These are phyloP conservation scores for Clitocybe nebularis DNA, from an alignment of 1,284 basidiomycete species.

Conservation along the genomic window DNA sequence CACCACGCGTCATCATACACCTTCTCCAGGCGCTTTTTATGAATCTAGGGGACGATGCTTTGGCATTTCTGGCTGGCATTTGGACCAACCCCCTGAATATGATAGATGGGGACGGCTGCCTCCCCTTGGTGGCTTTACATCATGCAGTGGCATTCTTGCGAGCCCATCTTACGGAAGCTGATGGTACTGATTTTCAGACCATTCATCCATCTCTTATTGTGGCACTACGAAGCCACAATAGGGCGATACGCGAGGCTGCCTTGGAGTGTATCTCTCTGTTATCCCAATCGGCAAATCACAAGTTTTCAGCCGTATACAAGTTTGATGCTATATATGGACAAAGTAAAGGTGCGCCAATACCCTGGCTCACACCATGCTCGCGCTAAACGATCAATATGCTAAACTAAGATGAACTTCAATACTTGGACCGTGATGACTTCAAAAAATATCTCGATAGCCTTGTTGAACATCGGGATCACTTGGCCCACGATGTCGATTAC, in stretches of 20 bases:
- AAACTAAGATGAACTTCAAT: slow-evolving; percentile 63
- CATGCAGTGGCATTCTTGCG: slow-evolving; percentile 79
- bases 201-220: slow-evolving; percentile 77
- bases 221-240: slow-evolving; percentile 52
- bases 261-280: slow-evolving; percentile 59
- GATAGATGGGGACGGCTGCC: slow-evolving; percentile 21
- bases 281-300: slow-evolving; percentile 38
- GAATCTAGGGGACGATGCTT: slow-evolving; percentile 63
- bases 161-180: slow-evolving; percentile 51
- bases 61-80: slow-evolving; percentile 79
- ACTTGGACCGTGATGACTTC: slow-evolving; percentile 73
- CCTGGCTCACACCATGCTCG: slow-evolving; percentile 11
- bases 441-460: slow-evolving; percentile 63
- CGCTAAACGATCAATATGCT: slow-evolving; percentile 1
- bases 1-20: slow-evolving; percentile 46
- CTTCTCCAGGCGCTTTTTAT: slow-evolving; percentile 68
- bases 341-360: slow-evolving; percentile 42
- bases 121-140: slow-evolving; percentile 45
- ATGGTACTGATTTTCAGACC: slow-evolving; percentile 80
- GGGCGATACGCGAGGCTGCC: slow-evolving; percentile 60
- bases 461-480: slow-evolving; percentile 52
- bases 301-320: slow-evolving; percentile 66
- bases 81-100: slow-evolving; percentile 39
- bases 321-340: slow-evolving; percentile 82
- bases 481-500: slow-evolving; percentile 67